phyloP scores from a whole-genome alignment of 169 alveolate genomes.

The Plasmodium billcollinsi region DNA sequence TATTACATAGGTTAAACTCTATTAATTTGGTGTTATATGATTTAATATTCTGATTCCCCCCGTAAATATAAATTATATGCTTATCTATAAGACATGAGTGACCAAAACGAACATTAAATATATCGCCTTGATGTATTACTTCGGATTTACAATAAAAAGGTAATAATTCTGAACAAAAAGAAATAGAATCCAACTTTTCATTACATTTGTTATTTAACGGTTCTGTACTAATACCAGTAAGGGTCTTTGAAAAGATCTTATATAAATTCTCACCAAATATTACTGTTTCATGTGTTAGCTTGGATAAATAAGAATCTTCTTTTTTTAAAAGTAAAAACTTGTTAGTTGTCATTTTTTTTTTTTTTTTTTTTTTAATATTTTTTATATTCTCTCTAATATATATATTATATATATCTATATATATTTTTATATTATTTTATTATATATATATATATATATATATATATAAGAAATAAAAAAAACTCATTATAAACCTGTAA shows the following conservation, averaged over 20 bases:
- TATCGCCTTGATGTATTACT: conserved; percentile 31
- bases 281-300: conserved; percentile 68
- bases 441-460: no score
- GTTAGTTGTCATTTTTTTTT: conserved; percentile 46
- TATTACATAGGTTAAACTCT: conserved; percentile 29
- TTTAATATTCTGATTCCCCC: conserved; percentile 35
- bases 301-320: conserved; percentile 57
- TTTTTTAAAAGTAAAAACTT: conserved; percentile 31
- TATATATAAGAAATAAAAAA: no score
- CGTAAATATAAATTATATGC: conserved; percentile 54
- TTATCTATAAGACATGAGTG: conserved; percentile 54
- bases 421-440: background rate
- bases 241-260: conserved; percentile 28
- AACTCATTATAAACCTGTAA: no score
- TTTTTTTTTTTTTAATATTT: conserved; percentile 3
- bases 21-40: conserved; percentile 6
- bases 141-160: conserved; percentile 78
- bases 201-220: background rate
- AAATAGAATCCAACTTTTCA: conserved; percentile 19
- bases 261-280: conserved; percentile 72
- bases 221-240: background rate
- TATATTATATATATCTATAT: background rate
- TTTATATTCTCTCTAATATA: background rate
- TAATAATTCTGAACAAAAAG: conserved; percentile 70
- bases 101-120: conserved; percentile 66